Base-by-base conservation (phyloP, 352 stramenopile species). In the Chrysophaeum taylorii region DNA sequence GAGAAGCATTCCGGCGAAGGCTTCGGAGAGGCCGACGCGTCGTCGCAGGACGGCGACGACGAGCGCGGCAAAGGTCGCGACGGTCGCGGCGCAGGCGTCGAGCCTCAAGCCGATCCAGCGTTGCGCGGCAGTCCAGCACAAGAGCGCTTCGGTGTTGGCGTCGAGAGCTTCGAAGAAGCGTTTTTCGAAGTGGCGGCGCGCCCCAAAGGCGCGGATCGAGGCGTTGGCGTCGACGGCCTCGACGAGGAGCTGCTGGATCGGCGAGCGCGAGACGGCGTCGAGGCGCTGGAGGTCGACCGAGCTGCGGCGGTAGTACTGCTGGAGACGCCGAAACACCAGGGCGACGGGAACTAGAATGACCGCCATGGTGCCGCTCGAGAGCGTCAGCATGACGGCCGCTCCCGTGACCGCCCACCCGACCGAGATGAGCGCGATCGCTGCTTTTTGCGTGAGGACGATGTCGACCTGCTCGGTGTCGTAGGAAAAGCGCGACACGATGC, bases 1-100 rank as follows among this genome's bases (percentile, higher is more conserved):
- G 50, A 97, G 84, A 1, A 93, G 80, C 31, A 97, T 78, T 0
- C 83, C 91, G 27, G 90, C 78, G n/a, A 97, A 50, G 0, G 89
- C 87, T 18, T 86, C 77, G 25, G 85, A 76, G 4, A 95, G 54
- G 1, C 54, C 60, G 21, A 69, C 29, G 33, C 35, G n/a, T 2
- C 38, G 29, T 15, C 61, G 39, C 4, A 45, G 31, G 29, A n/a
- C 43, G 14, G 35, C 33, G 7, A 73, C n/a, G 4, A 79, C 42
- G 33, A 74, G 35, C 45, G 74, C 71, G 29, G 83, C 68, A 21
- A 79, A 71, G 15, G 87, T 70, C 7, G 83, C 75, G 27, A 81
- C 50, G 0, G 76, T 52, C 31, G 74, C 72, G 36, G 79, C 81
- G 12, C 89, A 70, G 12, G 82, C 27, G 73, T 90, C 75, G 27